Base-by-base conservation (phyloP, 805 yeast genomes). In the Kurtzmaniella cleridarum region DNA sequence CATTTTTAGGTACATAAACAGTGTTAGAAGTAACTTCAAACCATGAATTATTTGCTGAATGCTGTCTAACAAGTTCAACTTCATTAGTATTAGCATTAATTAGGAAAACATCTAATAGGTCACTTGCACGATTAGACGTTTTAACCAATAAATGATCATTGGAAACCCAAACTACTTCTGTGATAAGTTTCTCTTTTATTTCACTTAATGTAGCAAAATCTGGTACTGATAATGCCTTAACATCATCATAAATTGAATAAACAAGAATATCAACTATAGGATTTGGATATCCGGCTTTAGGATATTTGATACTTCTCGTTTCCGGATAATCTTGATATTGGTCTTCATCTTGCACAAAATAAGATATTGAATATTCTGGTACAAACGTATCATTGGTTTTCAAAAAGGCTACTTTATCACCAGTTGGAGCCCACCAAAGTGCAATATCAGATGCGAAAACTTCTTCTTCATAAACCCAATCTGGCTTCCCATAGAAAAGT, bases 381-480 rank as follows among this genome's bases (percentile, higher is more conserved):
- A 84, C 93, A 0, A 64, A 50, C 0, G 83, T 68, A 45, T 84
- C 90, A 49, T 84, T 71, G 16, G 76, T 68, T 45, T 63, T 71
- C 43, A 82, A 69, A 49, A 66, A 85, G 0, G 81, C 63, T 34
- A 84, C 44, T 39, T 63, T 64, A 1, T 75, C 55, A 46, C 81
- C 84, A 45, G 78, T 77, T 1, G 83, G 81, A 12, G 81, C 64
- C 89, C 91, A 84, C 84, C 88, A 84, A 10, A 84, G 61, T 0
- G 84, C 78, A 27, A 55, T 59, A 44, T 82, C 90, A 12, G 62
- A 49, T 0, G 71, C 71, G 10, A 79, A 59, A 1, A 85, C 85
- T 50, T 85, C 95, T 52, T 85, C 95, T 55, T 85, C 95, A 55
- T 84, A 84, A 1, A 84, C 81, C 93, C 95, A 85, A 51, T 84